Evolutionary conservation across 345 rosid genomes (phyloP), one percentile per base, ranked within the genome.

Genomic region (Pistacia vera): DNA sequence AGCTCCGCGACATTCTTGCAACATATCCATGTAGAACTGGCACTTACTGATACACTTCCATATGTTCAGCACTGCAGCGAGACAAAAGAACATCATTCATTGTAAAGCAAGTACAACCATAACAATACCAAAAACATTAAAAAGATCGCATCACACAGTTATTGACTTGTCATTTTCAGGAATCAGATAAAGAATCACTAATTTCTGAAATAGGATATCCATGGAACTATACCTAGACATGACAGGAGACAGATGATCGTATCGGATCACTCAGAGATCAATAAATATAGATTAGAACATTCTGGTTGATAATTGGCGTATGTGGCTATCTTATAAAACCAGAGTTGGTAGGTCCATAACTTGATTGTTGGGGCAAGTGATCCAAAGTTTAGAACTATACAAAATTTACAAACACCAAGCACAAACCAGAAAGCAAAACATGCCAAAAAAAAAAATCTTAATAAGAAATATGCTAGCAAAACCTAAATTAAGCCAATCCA

Each of bases 11-110:
- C 91, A 84, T 65, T 86, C 85, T 11, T 64, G 28, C 75, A 83
- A 79, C 83, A 83, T 83, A 71, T 89, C 86, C 93, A 87, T 84
- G 80, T 77, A 88, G 82, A 85, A 86, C 63, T 86, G 90, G 78
- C 93, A 83, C 76, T 75, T 83, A 84, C 85, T 79, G 63, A 84
- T 87, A 59, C 84, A 57, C 57, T 82, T 18, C 79, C 88, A 33
- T 61, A 83, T 83, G 78, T 52, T 80, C 64, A 81, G 61, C 91
- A 87, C 90, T 82, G 80, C 81, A 73, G n/a, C 3, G 25, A 18
- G 17, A 11, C 7, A 22, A 57, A 61, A 22, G 8, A 64, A 49
- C 35, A 25, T 38, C 36, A 63, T 11, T 69, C 44, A 28, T 2
- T 2, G 28, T 18, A 18, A 63, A 63, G 20, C 38, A 63, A 25